Evolutionary conservation across 768 basidiomycete species (phyloP).

Genomic region (Suillus paluster): DNA sequence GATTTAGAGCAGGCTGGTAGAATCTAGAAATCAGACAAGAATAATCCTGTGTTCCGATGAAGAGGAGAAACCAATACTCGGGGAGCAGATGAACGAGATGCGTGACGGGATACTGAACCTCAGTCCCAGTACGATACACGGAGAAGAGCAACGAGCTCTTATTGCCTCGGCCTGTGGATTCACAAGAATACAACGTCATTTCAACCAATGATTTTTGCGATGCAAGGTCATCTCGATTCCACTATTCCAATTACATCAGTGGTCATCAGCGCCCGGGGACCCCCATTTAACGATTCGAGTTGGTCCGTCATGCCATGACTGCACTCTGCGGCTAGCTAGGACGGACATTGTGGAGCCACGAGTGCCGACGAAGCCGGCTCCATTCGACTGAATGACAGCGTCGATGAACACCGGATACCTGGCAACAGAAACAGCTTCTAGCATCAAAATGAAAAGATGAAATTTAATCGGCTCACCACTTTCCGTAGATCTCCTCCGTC

Average conservation of each 20-base stretch:
- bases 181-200: slow-evolving; percentile 22
- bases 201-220: too few species aligned
- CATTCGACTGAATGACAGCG: slow-evolving; percentile 70
- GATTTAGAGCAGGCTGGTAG: slow-evolving; percentile 48
- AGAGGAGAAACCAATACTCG: slow-evolving; percentile 10
- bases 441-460: not conserved
- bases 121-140: slow-evolving; percentile 46
- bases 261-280: slow-evolving; percentile 56
- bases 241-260: slow-evolving; percentile 32
- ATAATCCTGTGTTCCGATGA: slow-evolving; percentile 52
- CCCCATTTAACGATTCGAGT: slow-evolving; percentile 64
- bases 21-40: slow-evolving; percentile 37
- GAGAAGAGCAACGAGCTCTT: slow-evolving; percentile 46
- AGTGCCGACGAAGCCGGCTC: slow-evolving; percentile 73
- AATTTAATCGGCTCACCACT: slow-evolving; percentile 45
- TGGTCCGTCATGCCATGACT: slow-evolving; percentile 66
- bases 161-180: slow-evolving; percentile 63
- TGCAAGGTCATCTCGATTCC: not conserved
- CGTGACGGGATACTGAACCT: slow-evolving; percentile 49
- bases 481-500: slow-evolving; percentile 50
- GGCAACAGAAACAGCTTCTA: slow-evolving; percentile 3
- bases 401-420: slow-evolving; percentile 78
- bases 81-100: slow-evolving; percentile 42
- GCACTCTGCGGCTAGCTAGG: slow-evolving; percentile 63
- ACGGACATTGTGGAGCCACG: slow-evolving; percentile 73